Percentiles rank a stretch among this genome's conserved stretches.
Evolutionary conservation across 495 filamentous ascomycete species (phyloP).

Genomic region (Monascus purpureus): DNA sequence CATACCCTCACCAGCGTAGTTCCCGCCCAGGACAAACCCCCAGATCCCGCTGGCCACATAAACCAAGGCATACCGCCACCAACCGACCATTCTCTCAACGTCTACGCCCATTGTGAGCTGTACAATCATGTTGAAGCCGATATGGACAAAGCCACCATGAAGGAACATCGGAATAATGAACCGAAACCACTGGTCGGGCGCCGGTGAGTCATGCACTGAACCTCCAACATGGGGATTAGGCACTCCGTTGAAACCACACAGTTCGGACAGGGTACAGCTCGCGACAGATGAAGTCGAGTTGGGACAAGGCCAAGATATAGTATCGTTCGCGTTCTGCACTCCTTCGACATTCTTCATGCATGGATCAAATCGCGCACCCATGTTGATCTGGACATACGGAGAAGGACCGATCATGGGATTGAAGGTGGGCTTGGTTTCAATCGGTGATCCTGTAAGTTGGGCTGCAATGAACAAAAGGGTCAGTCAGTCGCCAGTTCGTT

Average conservation of each 20-base stretch:
- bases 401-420: constrained; percentile 97
- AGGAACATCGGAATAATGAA: constrained; percentile 95
- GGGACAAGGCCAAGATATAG: constrained; percentile 59
- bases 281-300: constrained; percentile 46
- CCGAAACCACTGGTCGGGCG: constrained; percentile 88
- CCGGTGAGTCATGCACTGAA: constrained; percentile 27
- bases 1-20: constrained; percentile 68
- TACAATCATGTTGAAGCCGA: constrained; percentile 85
- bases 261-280: constrained; percentile 54
- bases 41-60: constrained; percentile 90
- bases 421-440: constrained; percentile 72
- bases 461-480: constrained; percentile 4
- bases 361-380: constrained; percentile 84
- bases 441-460: constrained; percentile 46
- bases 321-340: constrained; percentile 41
- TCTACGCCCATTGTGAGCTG: constrained; percentile 78
- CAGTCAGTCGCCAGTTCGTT: too few relatives aligned
- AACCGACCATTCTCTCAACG: constrained; percentile 80
- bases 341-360: constrained; percentile 79
- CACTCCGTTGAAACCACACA: constrained; percentile 70
- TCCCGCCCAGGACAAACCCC: constrained; percentile 89
- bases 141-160: constrained; percentile 86
- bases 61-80: constrained; percentile 71
- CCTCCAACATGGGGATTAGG: constrained; percentile 38
- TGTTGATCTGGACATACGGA: constrained; percentile 79